Evolutionary conservation across 176 grass and related monocot genomes (phyloP).

Genomic region (Aegilops umbellulata): DNA sequence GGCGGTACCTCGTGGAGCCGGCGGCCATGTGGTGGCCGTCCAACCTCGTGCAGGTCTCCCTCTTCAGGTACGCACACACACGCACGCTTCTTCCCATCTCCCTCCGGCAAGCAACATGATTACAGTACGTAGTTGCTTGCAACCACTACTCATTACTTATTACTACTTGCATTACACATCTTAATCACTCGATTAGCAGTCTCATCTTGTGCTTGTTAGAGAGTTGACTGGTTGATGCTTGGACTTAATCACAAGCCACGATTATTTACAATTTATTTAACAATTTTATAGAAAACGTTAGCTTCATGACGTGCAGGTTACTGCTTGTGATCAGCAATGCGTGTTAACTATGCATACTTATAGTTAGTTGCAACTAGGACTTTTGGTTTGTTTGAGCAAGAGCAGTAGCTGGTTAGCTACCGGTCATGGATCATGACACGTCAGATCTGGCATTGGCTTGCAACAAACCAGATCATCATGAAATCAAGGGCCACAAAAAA

Average conservation of each 20-base stretch:
- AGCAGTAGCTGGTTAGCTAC: background rate
- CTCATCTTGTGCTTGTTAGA: background rate
- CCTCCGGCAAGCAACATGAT: background rate
- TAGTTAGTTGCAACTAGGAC: background rate
- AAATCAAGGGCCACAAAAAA: background rate
- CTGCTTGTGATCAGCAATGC: background rate
- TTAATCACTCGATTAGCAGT: background rate
- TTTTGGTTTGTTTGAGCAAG: background rate
- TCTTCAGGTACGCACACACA: constrained; percentile 60
- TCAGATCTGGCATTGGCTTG: background rate
- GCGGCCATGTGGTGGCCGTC: constrained; percentile 98
- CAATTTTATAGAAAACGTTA: background rate
- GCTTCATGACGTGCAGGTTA: background rate
- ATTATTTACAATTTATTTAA: background rate
- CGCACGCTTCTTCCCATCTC: background rate
- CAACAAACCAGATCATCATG: constrained; percentile 5
- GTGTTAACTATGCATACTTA: background rate
- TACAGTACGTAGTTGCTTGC: background rate
- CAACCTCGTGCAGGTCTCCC: constrained; percentile 93
- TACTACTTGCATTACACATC: background rate
- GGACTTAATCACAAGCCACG: background rate
- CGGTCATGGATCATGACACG: constrained; percentile 14
- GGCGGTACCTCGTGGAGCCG: constrained; percentile 90
- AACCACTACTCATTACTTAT: background rate
- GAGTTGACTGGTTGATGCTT: background rate